Percentiles rank a stretch among this genome's conserved stretches.
Conservation (phyloP, 2,329 filamentous ascomycete species). For the Cercospora zeae-maydis region DNA sequence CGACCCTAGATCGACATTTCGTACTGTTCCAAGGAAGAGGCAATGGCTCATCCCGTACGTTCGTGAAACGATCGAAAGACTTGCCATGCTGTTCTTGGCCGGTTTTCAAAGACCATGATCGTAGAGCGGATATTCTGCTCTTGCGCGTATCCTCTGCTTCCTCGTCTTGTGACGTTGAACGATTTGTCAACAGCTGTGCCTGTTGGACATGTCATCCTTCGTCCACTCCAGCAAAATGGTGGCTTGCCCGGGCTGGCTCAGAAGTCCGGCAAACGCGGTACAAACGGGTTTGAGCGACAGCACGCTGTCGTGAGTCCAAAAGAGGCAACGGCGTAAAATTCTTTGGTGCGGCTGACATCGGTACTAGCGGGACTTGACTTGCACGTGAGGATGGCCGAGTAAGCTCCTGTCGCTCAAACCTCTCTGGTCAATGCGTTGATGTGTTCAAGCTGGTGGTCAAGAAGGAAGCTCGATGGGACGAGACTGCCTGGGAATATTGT, state of each 20-base stretch:
- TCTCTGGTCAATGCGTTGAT: neutral
- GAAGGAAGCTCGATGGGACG: neutral
- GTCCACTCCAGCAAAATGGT: neutral
- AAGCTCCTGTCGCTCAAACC: neutral
- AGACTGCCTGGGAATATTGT: neutral
- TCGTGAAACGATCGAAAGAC: neutral
- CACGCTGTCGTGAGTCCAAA: neutral
- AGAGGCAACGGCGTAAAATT: conserved; percentile 2
- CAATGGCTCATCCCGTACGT: neutral
- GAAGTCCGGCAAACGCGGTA: conserved; percentile 11
- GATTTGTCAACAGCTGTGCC: neutral
- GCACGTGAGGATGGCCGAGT: neutral
- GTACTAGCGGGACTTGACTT: neutral
- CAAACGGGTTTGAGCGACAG: conserved; percentile 2
- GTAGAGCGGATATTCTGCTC: neutral
- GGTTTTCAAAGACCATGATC: neutral
- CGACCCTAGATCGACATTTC: neutral
- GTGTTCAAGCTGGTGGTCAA: neutral
- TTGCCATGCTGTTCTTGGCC: neutral
- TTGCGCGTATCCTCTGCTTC: neutral
- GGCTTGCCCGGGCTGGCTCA: conserved; percentile 3
- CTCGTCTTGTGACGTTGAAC: neutral
- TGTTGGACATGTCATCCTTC: neutral
- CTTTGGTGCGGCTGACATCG: conserved; percentile 1
- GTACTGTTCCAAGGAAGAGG: neutral